Percentiles rank a stretch among this genome's conserved stretches.
Evolutionary conservation across 1,284 basidiomycete species (phyloP).

Genomic region (Pyrrhoderma lamaoense): DNA sequence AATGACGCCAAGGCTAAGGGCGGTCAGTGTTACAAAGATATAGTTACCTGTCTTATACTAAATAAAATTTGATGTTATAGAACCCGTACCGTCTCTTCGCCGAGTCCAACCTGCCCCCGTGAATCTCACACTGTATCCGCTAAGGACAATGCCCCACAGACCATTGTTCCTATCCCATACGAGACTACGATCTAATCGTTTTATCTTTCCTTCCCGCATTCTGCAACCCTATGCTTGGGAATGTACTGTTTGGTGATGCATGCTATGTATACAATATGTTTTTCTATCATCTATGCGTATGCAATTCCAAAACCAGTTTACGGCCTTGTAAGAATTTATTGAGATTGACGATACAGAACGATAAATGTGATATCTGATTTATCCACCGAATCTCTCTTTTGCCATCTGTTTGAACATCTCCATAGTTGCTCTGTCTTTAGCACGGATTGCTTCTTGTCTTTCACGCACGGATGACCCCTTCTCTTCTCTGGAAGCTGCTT

Average conservation of each 20-base stretch:
- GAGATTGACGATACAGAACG: not conserved
- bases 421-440: constrained; percentile 76
- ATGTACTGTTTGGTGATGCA: constrained; percentile 11
- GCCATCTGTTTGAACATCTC: constrained; percentile 79
- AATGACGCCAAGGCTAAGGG: constrained; percentile 84
- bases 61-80: constrained; percentile 32
- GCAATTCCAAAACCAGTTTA: constrained; percentile 2
- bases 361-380: constrained; percentile 5
- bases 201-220: not conserved
- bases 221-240: not conserved
- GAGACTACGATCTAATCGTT: constrained; percentile 71
- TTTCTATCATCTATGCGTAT: constrained; percentile 15
- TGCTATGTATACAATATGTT: constrained; percentile 10
- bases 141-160: constrained; percentile 82
- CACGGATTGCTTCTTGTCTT: constrained; percentile 46
- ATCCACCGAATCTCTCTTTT: constrained; percentile 60
- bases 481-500: constrained; percentile 35
- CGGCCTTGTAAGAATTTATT: not conserved
- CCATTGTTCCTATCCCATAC: constrained; percentile 86
- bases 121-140: constrained; percentile 73
- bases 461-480: constrained; percentile 42
- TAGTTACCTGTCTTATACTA: constrained; percentile 9
- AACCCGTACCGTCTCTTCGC: constrained; percentile 73
- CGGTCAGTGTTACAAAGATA: constrained; percentile 36
- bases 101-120: constrained; percentile 80